Percentiles rank a stretch among this genome's conserved stretches.
Evolutionary conservation across 1,139 yeast genomes (phyloP).

Genomic region (Debaryomyces sp.): DNA sequence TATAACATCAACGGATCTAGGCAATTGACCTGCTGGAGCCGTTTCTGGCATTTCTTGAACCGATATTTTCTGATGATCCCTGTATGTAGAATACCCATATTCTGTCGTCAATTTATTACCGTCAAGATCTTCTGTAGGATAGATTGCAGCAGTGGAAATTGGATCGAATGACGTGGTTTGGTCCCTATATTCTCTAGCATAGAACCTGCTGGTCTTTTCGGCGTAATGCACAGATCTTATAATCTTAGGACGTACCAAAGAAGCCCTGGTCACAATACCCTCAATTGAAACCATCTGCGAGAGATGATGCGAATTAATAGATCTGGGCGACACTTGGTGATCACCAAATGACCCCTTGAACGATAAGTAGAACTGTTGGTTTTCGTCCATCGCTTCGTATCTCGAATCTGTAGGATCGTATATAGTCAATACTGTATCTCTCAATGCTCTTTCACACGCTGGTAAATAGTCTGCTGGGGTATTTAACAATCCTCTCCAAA

Average conservation of each 20-base stretch:
- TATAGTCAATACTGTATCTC: slow-evolving; percentile 75
- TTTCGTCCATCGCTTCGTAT: slow-evolving; percentile 54
- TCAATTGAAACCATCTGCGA: slow-evolving; percentile 87
- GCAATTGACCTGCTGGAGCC: slow-evolving; percentile 98
- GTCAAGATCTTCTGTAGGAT: slow-evolving; percentile 91
- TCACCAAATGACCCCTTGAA: slow-evolving; percentile 93
- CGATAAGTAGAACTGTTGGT: slow-evolving; percentile 72
- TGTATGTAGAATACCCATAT: slow-evolving; percentile 89
- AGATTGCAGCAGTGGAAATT: slow-evolving; percentile 79
- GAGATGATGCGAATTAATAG: slow-evolving; percentile 73
- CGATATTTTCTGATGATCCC: slow-evolving; percentile 92
- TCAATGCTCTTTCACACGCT: slow-evolving; percentile 84
- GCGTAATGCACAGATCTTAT: slow-evolving; percentile 93
- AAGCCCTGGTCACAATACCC: slow-evolving; percentile 94
- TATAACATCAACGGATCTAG: slow-evolving; percentile 87
- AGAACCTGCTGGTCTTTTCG: slow-evolving; percentile 79
- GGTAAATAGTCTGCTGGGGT: slow-evolving; percentile 87
- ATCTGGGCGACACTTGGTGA: slow-evolving; percentile 85
- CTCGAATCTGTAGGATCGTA: slow-evolving; percentile 59
- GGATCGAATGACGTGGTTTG: slow-evolving; percentile 92
- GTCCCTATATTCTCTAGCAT: slow-evolving; percentile 90
- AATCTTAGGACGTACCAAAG: slow-evolving; percentile 90
- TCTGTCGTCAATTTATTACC: slow-evolving; percentile 89
- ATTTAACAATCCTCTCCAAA: slow-evolving; percentile 77
- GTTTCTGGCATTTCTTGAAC: slow-evolving; percentile 98